Evolutionary conservation across 192 early-diverging fungal genomes (phyloP), one percentile per base, ranked within the genome.

Genomic region (Umbelopsis ramanniana): DNA sequence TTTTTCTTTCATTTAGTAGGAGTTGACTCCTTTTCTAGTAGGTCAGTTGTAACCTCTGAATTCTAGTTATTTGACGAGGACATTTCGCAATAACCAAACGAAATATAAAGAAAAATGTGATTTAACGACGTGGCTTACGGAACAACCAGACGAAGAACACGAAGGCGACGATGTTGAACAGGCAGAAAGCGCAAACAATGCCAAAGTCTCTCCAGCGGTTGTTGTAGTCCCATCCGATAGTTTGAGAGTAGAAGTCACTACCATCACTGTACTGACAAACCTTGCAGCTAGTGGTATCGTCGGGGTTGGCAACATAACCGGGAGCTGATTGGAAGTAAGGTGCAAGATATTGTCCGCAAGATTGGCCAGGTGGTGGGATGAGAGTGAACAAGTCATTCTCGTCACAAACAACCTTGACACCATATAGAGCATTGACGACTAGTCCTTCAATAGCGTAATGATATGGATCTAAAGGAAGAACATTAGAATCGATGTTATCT

Each of bases 151-250:
- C 81, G 63, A 84, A 74, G 69, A 75, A 72, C 46, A 57, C 63
- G 29, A 78, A 78, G 22, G 76, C 76, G 38, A 66, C 46, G 0
- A 78, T 24, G 53, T 91, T 90, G 73, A 90, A 89, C 11, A 83
- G 72, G 15, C 76, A 72, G 69, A 83, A 91, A 3, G 76, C 83
- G 55, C 83, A 71, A n/a, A 91, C 38, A 71, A 91, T 87, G 35
- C 85, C 87, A 55, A 89, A 84, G 60, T 91, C 88, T 46, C 89
- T 75, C 83, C 85, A 91, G 52, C 89, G 82, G 53, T 89, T 76
- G 29, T 63, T 77, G 67, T 82, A 89, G 69, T 70, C 76, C 86
- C 87, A 88, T 46, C 77, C 84, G 7, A 89, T 77, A 14, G 52
- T 52, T 0, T 23, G 17, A 69, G 40, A 47, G 14, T 74, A 78